A percentile compares a stretch with the other conserved stretches of the same genome.
phyloP scores from a whole-genome alignment of 257 asterid genomes.

The Fraxinus americana region DNA sequence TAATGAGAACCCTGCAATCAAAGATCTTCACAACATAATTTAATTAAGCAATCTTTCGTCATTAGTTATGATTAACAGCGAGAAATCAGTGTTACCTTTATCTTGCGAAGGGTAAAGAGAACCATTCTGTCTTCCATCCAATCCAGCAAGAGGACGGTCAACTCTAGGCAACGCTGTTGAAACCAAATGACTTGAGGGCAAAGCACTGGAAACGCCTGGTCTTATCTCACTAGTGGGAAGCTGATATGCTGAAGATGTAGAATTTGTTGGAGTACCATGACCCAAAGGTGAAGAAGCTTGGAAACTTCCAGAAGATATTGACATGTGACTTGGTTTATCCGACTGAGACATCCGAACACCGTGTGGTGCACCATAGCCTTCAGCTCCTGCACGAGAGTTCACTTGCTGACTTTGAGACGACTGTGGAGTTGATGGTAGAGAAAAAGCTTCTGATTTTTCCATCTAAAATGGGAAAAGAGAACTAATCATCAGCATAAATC shows the following conservation, averaged over 20 bases:
- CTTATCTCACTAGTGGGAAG: constrained; percentile 91
- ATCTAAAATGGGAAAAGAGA: constrained; percentile 47
- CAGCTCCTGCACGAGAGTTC: constrained; percentile 50
- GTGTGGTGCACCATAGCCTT: constrained; percentile 48
- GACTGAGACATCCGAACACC: constrained; percentile 52
- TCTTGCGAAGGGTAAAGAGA: constrained; percentile 56
- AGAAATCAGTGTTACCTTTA: constrained; percentile 52
- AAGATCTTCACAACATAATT: constrained; percentile 4
- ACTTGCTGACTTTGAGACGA: constrained; percentile 51
- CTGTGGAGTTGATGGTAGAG: constrained; percentile 51
- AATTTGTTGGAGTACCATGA: constrained; percentile 44
- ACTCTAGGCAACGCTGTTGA: constrained; percentile 58
- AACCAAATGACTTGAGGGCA: constrained; percentile 57
- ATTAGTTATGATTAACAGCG: constrained; percentile 6
- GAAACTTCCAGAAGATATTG: constrained; percentile 54
- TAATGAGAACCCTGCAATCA: constrained; percentile 11
- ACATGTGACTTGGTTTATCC: constrained; percentile 55
- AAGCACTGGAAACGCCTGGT: constrained; percentile 53
- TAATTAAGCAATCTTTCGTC: constrained; percentile 1
- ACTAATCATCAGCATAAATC: constrained; percentile 10
- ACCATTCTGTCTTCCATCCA: constrained; percentile 74
- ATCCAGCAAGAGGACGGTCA: constrained; percentile 60
- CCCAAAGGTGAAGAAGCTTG: constrained; percentile 48
- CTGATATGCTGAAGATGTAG: constrained; percentile 71
- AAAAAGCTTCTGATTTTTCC: constrained; percentile 69